A percentile compares a stretch with the other conserved stretches of the same genome.
These are phyloP conservation scores for Talaromyces rugulosus DNA, from an alignment of 2,329 filamentous ascomycete genomes.

Conservation along the genomic window DNA sequence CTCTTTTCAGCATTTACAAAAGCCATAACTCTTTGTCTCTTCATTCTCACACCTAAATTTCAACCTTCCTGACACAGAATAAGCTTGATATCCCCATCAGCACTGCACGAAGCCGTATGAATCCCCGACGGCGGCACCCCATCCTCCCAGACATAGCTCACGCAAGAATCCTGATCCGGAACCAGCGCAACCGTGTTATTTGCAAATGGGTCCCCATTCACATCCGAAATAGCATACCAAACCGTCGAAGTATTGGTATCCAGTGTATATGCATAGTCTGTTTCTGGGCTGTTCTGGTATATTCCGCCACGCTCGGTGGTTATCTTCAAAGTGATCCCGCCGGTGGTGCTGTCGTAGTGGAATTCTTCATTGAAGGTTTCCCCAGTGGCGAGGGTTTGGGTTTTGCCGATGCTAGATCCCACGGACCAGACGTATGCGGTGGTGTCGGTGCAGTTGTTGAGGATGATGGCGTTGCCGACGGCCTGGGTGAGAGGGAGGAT, in stretches of 20 bases:
- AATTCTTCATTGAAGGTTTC: constrained; percentile 32
- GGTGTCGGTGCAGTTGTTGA: constrained; percentile 28
- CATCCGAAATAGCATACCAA: constrained; percentile 43
- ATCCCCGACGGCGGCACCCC: constrained; percentile 31
- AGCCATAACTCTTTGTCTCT: not conserved
- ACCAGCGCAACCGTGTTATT: constrained; percentile 22
- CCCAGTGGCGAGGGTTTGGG: constrained; percentile 20
- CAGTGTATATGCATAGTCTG: constrained; percentile 41
- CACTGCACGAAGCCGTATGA: constrained; percentile 21
- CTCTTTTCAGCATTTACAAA: not conserved
- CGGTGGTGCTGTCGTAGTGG: constrained; percentile 27
- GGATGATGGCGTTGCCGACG: constrained; percentile 30
- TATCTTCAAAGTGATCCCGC: constrained; percentile 42
- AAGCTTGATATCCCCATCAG: constrained; percentile 22
- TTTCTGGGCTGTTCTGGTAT: constrained; percentile 31
- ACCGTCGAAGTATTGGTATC: constrained; percentile 22
- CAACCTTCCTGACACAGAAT: constrained; percentile 4
- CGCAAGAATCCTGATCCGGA: constrained; percentile 17
- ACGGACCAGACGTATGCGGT: constrained; percentile 38
- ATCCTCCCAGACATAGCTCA: constrained; percentile 25
- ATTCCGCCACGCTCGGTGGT: constrained; percentile 31
- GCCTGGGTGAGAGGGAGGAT: constrained; percentile 13
- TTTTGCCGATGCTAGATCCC: constrained; percentile 20
- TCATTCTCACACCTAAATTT: not conserved
- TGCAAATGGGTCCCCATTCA: constrained; percentile 41